Evolutionary conservation across 495 filamentous ascomycete species (phyloP).

Genomic region (Aspergillus funiculosus): DNA sequence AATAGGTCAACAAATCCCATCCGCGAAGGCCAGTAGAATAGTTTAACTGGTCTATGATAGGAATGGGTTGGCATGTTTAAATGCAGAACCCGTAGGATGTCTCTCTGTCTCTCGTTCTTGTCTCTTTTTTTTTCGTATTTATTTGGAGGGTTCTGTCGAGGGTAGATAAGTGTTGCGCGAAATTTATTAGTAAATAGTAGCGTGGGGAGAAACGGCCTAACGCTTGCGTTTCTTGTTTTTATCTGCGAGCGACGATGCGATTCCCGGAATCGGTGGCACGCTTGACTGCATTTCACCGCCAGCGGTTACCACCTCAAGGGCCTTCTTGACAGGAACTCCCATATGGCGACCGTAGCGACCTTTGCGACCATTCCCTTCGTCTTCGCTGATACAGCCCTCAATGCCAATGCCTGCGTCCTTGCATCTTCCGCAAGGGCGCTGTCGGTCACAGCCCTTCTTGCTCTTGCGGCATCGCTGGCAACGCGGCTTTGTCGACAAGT

Average conservation of each 20-base stretch:
- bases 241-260: slow-evolving; percentile 35
- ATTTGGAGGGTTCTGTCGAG: too few relatives aligned
- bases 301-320: slow-evolving; percentile 33
- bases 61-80: slow-evolving; percentile 6
- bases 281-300: slow-evolving; percentile 28
- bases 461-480: slow-evolving; percentile 98
- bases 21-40: slow-evolving; percentile 5
- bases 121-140: slow-evolving; percentile 1
- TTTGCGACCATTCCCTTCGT: slow-evolving; percentile 92
- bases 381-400: slow-evolving; percentile 92
- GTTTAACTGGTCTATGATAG: slow-evolving; percentile 13
- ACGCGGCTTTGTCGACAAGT: slow-evolving; percentile 87
- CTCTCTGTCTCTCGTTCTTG: not conserved
- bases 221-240: slow-evolving; percentile 73
- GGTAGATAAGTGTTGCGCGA: not conserved
- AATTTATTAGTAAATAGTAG: not conserved
- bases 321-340: slow-evolving; percentile 84
- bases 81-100: not conserved
- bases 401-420: slow-evolving; percentile 89
- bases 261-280: slow-evolving; percentile 30
- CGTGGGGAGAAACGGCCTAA: slow-evolving; percentile 27
- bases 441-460: slow-evolving; percentile 97
- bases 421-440: slow-evolving; percentile 90
- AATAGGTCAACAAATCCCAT: slow-evolving; percentile 4
- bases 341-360: slow-evolving; percentile 95